phyloP scores from a whole-genome alignment of 1,284 basidiomycete species.

The Sporisorium sorghi region DNA sequence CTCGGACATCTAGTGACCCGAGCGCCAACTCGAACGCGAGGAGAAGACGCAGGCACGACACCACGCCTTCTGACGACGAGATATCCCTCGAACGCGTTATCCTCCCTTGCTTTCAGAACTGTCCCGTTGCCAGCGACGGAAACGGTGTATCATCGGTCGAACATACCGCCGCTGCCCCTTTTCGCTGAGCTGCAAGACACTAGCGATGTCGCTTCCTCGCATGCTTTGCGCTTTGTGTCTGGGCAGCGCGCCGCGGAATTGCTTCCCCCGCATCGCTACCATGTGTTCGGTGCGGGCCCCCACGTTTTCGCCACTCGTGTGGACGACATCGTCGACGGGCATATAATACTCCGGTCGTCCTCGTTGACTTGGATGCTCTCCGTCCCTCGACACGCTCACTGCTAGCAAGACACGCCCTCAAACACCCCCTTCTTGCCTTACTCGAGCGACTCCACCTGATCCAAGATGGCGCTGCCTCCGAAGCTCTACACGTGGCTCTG shows the following conservation, averaged over 20 bases:
- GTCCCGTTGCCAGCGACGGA: too few species aligned
- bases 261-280: conserved; percentile 15
- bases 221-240: not conserved
- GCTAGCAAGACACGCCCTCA: not conserved
- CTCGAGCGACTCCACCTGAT: too few species aligned
- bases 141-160: not conserved
- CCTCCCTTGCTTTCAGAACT: not conserved
- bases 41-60: too few species aligned
- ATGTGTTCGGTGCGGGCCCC: conserved; percentile 26
- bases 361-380: not conserved
- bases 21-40: not conserved
- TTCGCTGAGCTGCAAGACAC: not conserved
- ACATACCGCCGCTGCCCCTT: not conserved
- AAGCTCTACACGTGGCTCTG: conserved; percentile 69
- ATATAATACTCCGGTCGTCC: not conserved
- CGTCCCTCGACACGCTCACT: not conserved
- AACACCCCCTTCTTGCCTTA: too few species aligned
- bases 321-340: not conserved
- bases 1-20: conserved; percentile 1
- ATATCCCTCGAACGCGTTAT: too few species aligned
- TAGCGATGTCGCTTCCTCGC: not conserved
- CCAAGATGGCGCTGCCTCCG: conserved; percentile 67
- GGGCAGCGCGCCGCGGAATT: not conserved
- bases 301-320: conserved; percentile 6
- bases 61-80: too few species aligned